Evolutionary conservation across 495 filamentous ascomycete genomes (phyloP).

Genomic region (Tuber umbilicatum): DNA sequence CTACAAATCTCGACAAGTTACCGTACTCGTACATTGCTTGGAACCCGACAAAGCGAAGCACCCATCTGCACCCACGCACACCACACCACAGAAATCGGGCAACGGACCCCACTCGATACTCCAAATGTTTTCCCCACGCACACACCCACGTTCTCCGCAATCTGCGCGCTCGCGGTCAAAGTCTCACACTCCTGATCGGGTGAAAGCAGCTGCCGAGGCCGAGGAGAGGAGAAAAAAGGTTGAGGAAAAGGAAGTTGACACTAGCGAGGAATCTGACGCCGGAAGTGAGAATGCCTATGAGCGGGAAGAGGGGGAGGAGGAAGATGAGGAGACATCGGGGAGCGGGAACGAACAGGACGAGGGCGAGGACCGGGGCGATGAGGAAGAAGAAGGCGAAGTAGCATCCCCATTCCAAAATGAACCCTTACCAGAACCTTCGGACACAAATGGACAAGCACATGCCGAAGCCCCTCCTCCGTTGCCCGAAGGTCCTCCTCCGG

Average conservation of each 20-base stretch:
- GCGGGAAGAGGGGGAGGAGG: constrained; percentile 6
- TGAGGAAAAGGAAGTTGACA: constrained; percentile 12
- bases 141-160: neutral
- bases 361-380: constrained; percentile 12
- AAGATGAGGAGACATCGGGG: constrained; percentile 7
- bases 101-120: neutral
- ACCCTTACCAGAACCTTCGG: neutral
- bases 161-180: constrained; percentile 4
- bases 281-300: constrained; percentile 12
- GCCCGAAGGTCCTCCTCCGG: constrained; percentile 51
- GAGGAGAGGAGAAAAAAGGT: constrained; percentile 22
- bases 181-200: constrained; percentile 11
- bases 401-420: constrained; percentile 7
- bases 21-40: neutral
- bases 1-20: neutral
- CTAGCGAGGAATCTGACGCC: neutral
- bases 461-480: constrained; percentile 46
- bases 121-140: neutral
- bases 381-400: constrained; percentile 31
- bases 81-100: neutral
- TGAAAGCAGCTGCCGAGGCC: constrained; percentile 3
- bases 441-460: neutral
- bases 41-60: neutral
- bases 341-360: neutral
- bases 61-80: neutral